These are phyloP conservation scores for Elsinoe fawcettii DNA, from an alignment of 2,329 filamentous ascomycete species.

Conservation along the genomic window DNA sequence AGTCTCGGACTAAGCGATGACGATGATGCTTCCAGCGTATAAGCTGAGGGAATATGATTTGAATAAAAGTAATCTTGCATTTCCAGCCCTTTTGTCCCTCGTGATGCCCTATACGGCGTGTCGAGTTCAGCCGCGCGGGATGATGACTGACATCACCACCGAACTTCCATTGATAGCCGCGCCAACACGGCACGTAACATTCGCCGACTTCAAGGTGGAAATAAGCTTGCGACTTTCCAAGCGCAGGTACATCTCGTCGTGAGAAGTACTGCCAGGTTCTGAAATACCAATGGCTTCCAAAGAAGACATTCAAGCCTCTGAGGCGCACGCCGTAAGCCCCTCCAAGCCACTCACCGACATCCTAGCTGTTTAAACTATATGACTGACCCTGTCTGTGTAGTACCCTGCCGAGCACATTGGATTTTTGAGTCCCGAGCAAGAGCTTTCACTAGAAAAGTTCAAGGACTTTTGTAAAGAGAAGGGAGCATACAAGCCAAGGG, in stretches of 20 bases:
- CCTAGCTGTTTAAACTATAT: background rate
- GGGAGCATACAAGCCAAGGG: constrained; percentile 51
- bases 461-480: constrained; percentile 59
- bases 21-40: constrained; percentile 23
- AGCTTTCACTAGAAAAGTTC: constrained; percentile 61
- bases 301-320: constrained; percentile 1
- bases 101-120: background rate
- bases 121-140: background rate
- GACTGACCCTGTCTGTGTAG: constrained; percentile 21
- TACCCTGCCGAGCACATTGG: constrained; percentile 75
- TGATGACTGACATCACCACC: constrained; percentile 2
- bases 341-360: constrained; percentile 3
- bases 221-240: background rate
- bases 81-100: background rate
- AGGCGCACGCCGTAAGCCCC: constrained; percentile 1
- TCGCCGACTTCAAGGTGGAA: background rate
- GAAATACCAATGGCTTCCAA: background rate
- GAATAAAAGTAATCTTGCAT: background rate
- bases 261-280: background rate
- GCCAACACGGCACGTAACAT: background rate
- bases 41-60: background rate
- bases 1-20: constrained; percentile 30
- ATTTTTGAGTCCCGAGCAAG: constrained; percentile 63
- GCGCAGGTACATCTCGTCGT: background rate
- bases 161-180: constrained; percentile 3